Evolutionary conservation across 331 rosid species (phyloP), one percentile per base, ranked within the genome.

Genomic region (Dryas integrifolia): DNA sequence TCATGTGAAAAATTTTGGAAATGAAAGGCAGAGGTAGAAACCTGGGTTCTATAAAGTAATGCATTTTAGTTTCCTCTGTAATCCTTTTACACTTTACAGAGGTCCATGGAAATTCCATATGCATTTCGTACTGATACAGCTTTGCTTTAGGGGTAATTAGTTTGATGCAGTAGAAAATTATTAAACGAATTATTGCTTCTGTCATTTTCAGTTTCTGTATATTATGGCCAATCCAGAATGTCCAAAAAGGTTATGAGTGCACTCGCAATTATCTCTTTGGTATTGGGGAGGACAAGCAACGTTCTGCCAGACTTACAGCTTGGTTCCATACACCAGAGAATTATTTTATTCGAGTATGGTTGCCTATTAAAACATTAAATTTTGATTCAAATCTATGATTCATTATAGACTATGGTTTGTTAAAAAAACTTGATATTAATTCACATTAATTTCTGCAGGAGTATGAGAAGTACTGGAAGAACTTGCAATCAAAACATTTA

Each of bases 281-380:
- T 77, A 88, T 94, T 69, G 95, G 91, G 77, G 98, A 94, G 82
- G 95, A 88, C 75, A 94, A 86, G 72, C 97, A 94, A 77, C 91
- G 92, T 44, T 94, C 98, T 68, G 92, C 95, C 74, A 86, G 95
- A 85, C 95, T 94, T 59, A 87, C 96, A 57, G 92, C 98, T 76
- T 94, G 97, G 97, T 94, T 89, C 80, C 88, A 85, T 63, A 91
- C 92, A 0, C 98, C 97, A 26, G 84, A 89, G 76, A 89, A 88
- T 70, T 94, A 88, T 80, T 94, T 94, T 75, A 69, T 89, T 44
- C 85, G 83, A 26, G 98, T 94, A 94, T 65, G 69, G 69, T 72
- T 75, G 66, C 68, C 76, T 12, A 48, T 73, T 76, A 4, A 68
- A 73, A 63, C 55, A 56, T 77, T 57, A 50, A 44, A 75, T 15